These are phyloP conservation scores for Pythium angustatum DNA, from an alignment of 352 stramenopile species.

Conservation along the genomic window DNA sequence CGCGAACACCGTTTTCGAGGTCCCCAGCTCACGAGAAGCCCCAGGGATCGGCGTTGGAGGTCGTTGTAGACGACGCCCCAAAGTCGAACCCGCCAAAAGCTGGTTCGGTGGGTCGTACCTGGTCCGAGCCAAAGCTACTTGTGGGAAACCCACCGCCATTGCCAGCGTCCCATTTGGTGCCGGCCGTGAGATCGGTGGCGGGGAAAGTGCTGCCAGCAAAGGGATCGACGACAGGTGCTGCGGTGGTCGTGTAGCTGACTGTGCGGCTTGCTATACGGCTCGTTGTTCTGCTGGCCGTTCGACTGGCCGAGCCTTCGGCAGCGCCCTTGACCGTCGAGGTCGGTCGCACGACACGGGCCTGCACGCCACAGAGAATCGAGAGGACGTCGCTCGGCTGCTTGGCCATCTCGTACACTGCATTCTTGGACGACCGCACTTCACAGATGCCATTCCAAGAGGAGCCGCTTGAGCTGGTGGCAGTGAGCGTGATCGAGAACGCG, in stretches of 20 bases:
- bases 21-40: constrained; percentile 23
- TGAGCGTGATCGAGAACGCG: constrained; percentile 47
- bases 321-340: background rate
- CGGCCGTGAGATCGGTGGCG: constrained; percentile 2
- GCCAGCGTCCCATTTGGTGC: background rate
- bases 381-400: constrained; percentile 41
- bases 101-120: constrained; percentile 20
- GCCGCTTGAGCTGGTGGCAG: background rate
- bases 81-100: constrained; percentile 8
- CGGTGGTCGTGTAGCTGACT: background rate
- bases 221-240: constrained; percentile 10
- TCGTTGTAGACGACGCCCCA: background rate
- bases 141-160: background rate
- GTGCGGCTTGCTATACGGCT: constrained; percentile 16
- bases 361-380: constrained; percentile 39
- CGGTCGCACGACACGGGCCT: background rate
- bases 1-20: too few species aligned
- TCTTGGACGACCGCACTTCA: constrained; percentile 53
- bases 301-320: constrained; percentile 12
- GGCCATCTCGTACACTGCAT: constrained; percentile 46
- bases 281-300: constrained; percentile 4
- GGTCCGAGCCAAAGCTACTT: constrained; percentile 17
- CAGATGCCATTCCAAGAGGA: constrained; percentile 32
- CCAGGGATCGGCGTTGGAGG: constrained; percentile 16
- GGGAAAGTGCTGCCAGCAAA: constrained; percentile 21